Percentiles rank a stretch among this genome's conserved stretches.
These are phyloP conservation scores for Plasmodium berghei DNA, from an alignment of 169 alveolate genomes.

Conservation along the genomic window DNA sequence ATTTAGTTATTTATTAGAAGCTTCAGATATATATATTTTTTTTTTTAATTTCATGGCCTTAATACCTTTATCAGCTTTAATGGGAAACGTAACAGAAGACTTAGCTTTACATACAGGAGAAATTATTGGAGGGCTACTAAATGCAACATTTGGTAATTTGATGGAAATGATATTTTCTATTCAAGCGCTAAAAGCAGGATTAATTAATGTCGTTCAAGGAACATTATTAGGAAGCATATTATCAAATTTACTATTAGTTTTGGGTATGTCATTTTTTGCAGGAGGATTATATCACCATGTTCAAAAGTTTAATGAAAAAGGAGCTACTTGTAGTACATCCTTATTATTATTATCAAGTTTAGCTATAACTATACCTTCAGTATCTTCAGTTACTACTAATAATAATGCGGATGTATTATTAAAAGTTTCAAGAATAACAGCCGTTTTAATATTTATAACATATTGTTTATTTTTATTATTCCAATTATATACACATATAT, in stretches of 20 bases:
- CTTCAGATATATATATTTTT: constrained; percentile 82
- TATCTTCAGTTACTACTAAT: constrained; percentile 78
- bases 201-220: constrained; percentile 90
- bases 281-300: constrained; percentile 91
- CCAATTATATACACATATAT: constrained; percentile 87
- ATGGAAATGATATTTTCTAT: constrained; percentile 91
- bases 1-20: constrained; percentile 76
- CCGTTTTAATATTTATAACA: constrained; percentile 83
- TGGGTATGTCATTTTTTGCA: constrained; percentile 91
- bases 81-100: constrained; percentile 90
- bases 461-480: constrained; percentile 86
- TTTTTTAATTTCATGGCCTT: constrained; percentile 86
- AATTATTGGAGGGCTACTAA: constrained; percentile 89
- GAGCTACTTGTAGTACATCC: constrained; percentile 89
- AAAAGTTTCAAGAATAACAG: constrained; percentile 88
- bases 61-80: constrained; percentile 89
- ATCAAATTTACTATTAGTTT: constrained; percentile 88
- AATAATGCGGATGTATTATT: constrained; percentile 60
- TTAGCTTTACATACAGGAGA: constrained; percentile 90
- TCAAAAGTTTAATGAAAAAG: constrained; percentile 89
- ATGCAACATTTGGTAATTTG: constrained; percentile 93
- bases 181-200: constrained; percentile 86
- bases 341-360: constrained; percentile 86
- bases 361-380: constrained; percentile 88
- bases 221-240: constrained; percentile 89